Evolutionary conservation across 2,329 filamentous ascomycete genomes (phyloP).

Genomic region (Colletotrichum australisinense): DNA sequence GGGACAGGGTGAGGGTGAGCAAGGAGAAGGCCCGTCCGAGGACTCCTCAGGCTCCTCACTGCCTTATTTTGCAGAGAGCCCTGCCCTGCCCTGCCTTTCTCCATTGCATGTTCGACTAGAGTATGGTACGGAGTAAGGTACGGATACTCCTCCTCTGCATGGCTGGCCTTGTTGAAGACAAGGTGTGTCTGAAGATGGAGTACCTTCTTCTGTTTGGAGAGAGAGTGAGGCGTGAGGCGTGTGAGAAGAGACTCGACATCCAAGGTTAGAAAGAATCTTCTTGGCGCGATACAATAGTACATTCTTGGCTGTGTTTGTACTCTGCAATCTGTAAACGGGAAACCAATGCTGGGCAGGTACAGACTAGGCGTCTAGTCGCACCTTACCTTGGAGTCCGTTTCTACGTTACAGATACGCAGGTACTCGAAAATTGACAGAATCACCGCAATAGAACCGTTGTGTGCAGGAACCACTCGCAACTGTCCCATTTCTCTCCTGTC

Average conservation of each 20-base stretch:
- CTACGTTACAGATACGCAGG: too few species aligned
- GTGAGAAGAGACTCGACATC: background rate
- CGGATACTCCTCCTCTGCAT: background rate
- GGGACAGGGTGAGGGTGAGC: background rate
- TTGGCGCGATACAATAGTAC: background rate
- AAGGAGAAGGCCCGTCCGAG: background rate
- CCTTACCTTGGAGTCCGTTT: too few species aligned
- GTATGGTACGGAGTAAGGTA: too few species aligned
- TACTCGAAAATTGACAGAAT: too few species aligned
- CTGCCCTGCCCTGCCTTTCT: background rate
- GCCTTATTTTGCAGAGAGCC: background rate
- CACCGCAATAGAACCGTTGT: too few species aligned
- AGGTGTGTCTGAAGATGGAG: background rate
- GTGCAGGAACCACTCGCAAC: background rate
- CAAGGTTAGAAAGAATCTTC: background rate
- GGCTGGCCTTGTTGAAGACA: background rate
- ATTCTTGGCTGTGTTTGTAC: background rate
- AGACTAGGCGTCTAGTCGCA: background rate
- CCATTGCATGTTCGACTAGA: background rate
- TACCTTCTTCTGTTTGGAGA: background rate
- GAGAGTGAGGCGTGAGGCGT: slow-evolving; percentile 8
- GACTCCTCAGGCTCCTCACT: background rate
- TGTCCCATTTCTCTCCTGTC: background rate
- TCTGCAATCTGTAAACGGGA: background rate
- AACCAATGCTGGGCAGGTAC: background rate